Percentiles rank a stretch among this genome's conserved stretches.
Conservation (phyloP, 2,329 filamentous ascomycete genomes). For the Phaeoacremonium minimum region DNA sequence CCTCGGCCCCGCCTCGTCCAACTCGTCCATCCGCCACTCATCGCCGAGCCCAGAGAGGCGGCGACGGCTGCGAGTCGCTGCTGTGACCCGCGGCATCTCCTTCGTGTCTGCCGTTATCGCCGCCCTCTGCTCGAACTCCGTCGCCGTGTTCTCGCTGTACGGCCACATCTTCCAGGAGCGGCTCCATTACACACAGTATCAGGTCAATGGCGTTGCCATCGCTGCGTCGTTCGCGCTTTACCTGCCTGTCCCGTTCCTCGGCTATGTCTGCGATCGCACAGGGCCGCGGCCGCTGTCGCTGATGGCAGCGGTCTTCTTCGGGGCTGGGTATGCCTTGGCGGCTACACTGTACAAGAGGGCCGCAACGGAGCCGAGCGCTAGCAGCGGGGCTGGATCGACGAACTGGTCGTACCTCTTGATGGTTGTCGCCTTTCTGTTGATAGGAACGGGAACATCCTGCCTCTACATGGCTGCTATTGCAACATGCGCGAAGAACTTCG, state of each 20-base stretch:
- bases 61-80: conserved; percentile 4
- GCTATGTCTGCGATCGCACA: conserved; percentile 86
- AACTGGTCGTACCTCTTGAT: conserved; percentile 68
- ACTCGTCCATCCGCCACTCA: conserved; percentile 8
- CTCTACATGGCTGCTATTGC: conserved; percentile 93
- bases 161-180: conserved; percentile 84
- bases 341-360: conserved; percentile 66
- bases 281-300: conserved; percentile 75
- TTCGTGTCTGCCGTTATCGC: conserved; percentile 13
- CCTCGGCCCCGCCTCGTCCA: neutral
- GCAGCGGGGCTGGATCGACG: conserved; percentile 37
- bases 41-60: conserved; percentile 7
- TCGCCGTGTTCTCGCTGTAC: conserved; percentile 92
- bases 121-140: conserved; percentile 65
- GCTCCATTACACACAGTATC: conserved; percentile 83
- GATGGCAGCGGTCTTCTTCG: conserved; percentile 69
- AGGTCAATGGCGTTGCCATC: conserved; percentile 87
- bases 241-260: conserved; percentile 83
- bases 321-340: conserved; percentile 76
- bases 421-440: conserved; percentile 76
- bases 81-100: conserved; percentile 9
- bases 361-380: conserved; percentile 26
- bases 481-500: conserved; percentile 97
- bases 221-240: conserved; percentile 86
- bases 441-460: conserved; percentile 78